A percentile compares a stretch with the other conserved stretches of the same genome.
phyloP scores from a whole-genome alignment of 163 green algal genomes.

The Scenedesmus sp. region DNA sequence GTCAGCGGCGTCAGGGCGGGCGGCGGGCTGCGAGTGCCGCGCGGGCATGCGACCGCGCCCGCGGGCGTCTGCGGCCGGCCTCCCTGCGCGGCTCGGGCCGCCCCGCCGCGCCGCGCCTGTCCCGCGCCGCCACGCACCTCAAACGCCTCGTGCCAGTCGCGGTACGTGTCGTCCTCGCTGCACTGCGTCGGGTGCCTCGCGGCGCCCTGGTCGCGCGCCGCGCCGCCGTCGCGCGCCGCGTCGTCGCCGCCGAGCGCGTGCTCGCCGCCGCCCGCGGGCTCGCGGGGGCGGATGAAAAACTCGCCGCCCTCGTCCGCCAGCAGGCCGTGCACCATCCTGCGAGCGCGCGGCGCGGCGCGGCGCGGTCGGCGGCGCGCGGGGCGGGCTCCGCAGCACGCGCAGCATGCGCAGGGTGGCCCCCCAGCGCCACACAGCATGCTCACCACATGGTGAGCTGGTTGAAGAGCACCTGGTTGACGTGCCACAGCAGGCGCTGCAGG shows the following conservation, averaged over 20 bases:
- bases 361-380: too few relatives aligned
- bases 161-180: slow-evolving; percentile 37
- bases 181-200: slow-evolving; percentile 11
- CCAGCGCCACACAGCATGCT: slow-evolving; percentile 5
- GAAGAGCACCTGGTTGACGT: slow-evolving; percentile 87
- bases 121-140: too few relatives aligned
- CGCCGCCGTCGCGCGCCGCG: too few relatives aligned
- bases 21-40: too few relatives aligned
- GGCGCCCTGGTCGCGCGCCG: not conserved
- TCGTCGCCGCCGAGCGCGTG: too few relatives aligned
- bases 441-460: slow-evolving; percentile 84
- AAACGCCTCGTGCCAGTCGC: slow-evolving; percentile 60
- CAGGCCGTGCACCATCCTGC: slow-evolving; percentile 87
- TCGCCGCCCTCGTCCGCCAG: slow-evolving; percentile 74
- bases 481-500: slow-evolving; percentile 79
- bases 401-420: slow-evolving; percentile 57
- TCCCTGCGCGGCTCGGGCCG: too few relatives aligned
- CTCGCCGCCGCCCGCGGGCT: not conserved
- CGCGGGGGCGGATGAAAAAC: slow-evolving; percentile 80
- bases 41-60: too few relatives aligned
- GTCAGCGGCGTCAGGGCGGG: too few relatives aligned
- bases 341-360: too few relatives aligned
- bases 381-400: slow-evolving; percentile 36
- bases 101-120: too few relatives aligned
- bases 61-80: too few relatives aligned